Percentiles rank a stretch among this genome's conserved stretches.
Evolutionary conservation across 1,284 basidiomycete species (phyloP).

Genomic region (Puccinia horiana): DNA sequence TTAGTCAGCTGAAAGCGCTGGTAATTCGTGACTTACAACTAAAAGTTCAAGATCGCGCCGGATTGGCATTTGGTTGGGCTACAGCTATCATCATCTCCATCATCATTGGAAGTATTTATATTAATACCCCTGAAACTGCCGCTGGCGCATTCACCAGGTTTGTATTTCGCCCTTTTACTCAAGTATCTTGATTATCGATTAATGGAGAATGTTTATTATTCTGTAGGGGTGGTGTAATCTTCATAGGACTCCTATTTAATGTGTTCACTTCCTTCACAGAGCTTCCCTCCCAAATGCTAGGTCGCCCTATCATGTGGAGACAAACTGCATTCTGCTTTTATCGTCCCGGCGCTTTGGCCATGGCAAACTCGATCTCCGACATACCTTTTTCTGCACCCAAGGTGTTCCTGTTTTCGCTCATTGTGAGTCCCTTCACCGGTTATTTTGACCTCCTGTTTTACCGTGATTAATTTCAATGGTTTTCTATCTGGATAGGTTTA

Average conservation of each 20-base stretch:
- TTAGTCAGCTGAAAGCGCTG: slow-evolving; percentile 65
- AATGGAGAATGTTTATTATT: not conserved
- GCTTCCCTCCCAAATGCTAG: slow-evolving; percentile 56
- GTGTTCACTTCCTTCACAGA: slow-evolving; percentile 51
- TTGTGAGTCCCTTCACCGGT: slow-evolving; percentile 59
- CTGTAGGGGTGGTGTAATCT: slow-evolving; percentile 74
- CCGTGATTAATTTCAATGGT: not conserved
- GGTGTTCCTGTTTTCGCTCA: slow-evolving; percentile 62
- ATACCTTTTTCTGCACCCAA: slow-evolving; percentile 62
- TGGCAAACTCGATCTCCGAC: slow-evolving; percentile 65
- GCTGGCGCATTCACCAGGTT: slow-evolving; percentile 64
- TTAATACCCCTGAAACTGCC: slow-evolving; percentile 53
- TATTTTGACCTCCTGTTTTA: slow-evolving; percentile 38
- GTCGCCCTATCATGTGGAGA: slow-evolving; percentile 69
- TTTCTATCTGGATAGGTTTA: slow-evolving; percentile 47
- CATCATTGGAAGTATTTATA: slow-evolving; percentile 55
- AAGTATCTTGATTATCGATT: not conserved
- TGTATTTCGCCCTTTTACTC: slow-evolving; percentile 70
- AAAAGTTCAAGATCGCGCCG: slow-evolving; percentile 78
- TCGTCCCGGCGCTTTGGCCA: slow-evolving; percentile 71
- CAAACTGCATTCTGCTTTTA: slow-evolving; percentile 76
- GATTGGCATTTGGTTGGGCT: slow-evolving; percentile 62
- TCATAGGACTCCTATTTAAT: slow-evolving; percentile 59
- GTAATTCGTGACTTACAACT: slow-evolving; percentile 59
- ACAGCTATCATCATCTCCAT: slow-evolving; percentile 55